Evolutionary conservation across 495 filamentous ascomycete species (phyloP).

Genomic region (Aspergillus egyptiacus): DNA sequence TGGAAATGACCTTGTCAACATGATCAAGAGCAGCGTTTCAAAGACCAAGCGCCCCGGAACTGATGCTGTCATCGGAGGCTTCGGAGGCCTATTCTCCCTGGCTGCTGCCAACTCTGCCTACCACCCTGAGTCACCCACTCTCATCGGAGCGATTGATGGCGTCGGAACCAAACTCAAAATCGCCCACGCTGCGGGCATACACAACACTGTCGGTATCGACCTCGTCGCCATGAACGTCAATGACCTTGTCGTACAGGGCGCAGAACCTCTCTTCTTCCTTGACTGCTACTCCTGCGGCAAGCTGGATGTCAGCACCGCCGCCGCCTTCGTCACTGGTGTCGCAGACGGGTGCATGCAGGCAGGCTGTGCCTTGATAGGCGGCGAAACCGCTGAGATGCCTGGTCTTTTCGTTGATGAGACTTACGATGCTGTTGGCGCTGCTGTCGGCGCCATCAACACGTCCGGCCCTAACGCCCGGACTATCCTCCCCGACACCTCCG

Average conservation of each 20-base stretch:
- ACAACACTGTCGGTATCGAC: slow-evolving; percentile 91
- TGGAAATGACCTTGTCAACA: slow-evolving; percentile 82
- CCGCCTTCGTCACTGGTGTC: slow-evolving; percentile 79
- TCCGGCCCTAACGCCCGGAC: slow-evolving; percentile 43
- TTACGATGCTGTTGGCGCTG: slow-evolving; percentile 86
- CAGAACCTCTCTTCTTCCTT: slow-evolving; percentile 88
- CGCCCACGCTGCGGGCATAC: slow-evolving; percentile 79
- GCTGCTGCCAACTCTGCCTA: slow-evolving; percentile 63
- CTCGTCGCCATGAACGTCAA: slow-evolving; percentile 99
- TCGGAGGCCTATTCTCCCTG: slow-evolving; percentile 85
- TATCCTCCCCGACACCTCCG: slow-evolving; percentile 66
- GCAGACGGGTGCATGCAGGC: slow-evolving; percentile 76
- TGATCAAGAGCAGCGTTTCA: slow-evolving; percentile 76
- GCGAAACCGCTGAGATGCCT: slow-evolving; percentile 97
- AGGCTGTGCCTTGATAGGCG: slow-evolving; percentile 84
- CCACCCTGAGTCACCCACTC: slow-evolving; percentile 59
- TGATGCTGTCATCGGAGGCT: slow-evolving; percentile 87
- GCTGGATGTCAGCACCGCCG: slow-evolving; percentile 69
- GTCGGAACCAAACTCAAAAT: slow-evolving; percentile 96
- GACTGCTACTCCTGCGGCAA: slow-evolving; percentile 92
- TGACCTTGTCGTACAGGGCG: slow-evolving; percentile 91
- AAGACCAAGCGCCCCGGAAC: slow-evolving; percentile 79
- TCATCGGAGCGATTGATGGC: slow-evolving; percentile 90
- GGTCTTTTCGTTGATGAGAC: slow-evolving; percentile 77
- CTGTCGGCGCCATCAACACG: slow-evolving; percentile 72